Conservation (phyloP, 2,329 filamentous ascomycete genomes). For the Apiospora malaysiana region DNA sequence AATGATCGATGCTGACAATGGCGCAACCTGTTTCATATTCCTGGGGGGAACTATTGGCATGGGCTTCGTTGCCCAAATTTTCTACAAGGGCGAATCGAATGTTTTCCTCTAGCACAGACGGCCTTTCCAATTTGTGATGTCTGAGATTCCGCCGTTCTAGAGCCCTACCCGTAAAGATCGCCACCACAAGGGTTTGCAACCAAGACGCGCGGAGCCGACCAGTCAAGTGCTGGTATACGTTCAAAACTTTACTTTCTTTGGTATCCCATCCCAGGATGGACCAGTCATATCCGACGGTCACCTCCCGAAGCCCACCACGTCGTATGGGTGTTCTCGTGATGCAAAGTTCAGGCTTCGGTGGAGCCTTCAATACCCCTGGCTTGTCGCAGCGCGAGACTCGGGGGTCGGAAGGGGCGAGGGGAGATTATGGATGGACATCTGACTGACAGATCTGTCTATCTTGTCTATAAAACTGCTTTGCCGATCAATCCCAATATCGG, state of each 20-base stretch:
- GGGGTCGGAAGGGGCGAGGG: background rate
- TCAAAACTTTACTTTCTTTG: background rate
- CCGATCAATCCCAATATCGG: slow-evolving; percentile 1
- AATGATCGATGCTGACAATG: background rate
- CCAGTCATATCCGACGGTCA: background rate
- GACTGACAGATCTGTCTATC: background rate
- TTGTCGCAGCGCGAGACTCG: background rate
- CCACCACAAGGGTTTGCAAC: background rate
- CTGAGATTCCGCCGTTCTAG: slow-evolving; percentile 16
- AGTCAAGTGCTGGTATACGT: background rate
- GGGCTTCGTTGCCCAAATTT: background rate
- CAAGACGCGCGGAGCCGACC: background rate
- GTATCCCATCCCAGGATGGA: background rate
- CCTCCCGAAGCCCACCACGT: background rate
- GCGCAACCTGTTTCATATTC: background rate
- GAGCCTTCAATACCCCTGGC: slow-evolving; percentile 14
- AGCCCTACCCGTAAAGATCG: slow-evolving; percentile 17
- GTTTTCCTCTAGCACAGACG: background rate
- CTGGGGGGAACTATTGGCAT: background rate
- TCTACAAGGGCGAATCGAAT: background rate
- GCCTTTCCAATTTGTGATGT: slow-evolving; percentile 20
- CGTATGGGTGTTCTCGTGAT: background rate
- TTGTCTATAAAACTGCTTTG: slow-evolving; percentile 4
- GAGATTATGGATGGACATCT: slow-evolving; percentile 13
- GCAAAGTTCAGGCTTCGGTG: slow-evolving; percentile 2